Base-by-base conservation (phyloP, 176 grass and related monocot genomes). In the Hordeum marinum region DNA sequence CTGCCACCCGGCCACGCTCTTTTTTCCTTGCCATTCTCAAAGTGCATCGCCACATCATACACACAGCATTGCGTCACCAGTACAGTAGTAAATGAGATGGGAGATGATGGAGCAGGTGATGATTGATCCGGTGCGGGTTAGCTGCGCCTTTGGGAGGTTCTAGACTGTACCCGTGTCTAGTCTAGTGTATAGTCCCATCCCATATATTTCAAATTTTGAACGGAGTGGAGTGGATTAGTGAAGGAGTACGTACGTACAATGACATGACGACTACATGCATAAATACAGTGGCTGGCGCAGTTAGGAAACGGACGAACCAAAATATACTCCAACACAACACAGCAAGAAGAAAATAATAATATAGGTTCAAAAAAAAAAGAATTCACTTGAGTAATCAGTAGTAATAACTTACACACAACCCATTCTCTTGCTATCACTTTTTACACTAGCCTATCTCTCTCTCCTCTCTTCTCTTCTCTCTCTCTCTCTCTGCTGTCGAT, bases 191-290 rank as follows among this genome's bases (percentile, higher is more conserved):
- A 5, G 46, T 17, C 46, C 46, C 46, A 50, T 17, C 46, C 46
- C 46, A 50, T 82, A 18, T 83, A 34, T 80, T 84, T 91, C 85
- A 77, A 86, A 92, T 13, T 88, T 89, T 83, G 86, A 92, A 86
- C 65, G 6, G 25, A 8, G 83, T 27, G 61, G 52, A 52, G 72
- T 78, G 72, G 82, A 82, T 88, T 87, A 87, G 80, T 83, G 42
- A 8, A 45, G 10, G 3, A 4, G 4, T 2, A 8, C 32, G 32
- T 34, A 34, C 32, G 23, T 20, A 13, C 4, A 42, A 29, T 63
- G 25, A 5, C 9, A n/a, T 60, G 27, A 76, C 46, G 31, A 42
- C 27, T 77, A 78, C 70, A 59, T 77, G 82, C 76, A 81, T 77
- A 78, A 63, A 65, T 77, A 85, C 76, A 81, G 25, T 25, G 11